These are phyloP conservation scores for Boehmeria nivea DNA, from an alignment of 306 rosid species.

Conservation along the genomic window DNA sequence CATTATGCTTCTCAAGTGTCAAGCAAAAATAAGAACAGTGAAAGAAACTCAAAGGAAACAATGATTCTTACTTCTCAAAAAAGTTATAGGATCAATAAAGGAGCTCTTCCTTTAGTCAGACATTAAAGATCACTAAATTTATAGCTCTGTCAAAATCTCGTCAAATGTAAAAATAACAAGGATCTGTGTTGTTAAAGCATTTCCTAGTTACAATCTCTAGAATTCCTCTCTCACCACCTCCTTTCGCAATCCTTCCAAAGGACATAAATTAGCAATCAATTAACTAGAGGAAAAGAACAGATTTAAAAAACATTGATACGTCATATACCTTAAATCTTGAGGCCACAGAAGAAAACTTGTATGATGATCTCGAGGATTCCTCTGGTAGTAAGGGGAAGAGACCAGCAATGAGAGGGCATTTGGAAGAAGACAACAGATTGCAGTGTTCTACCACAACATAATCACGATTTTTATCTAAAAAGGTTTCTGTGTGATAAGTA, in stretches of 20 bases:
- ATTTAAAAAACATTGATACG: not conserved
- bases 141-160: not conserved
- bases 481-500: constrained; percentile 81
- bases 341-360: constrained; percentile 93
- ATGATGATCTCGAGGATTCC: constrained; percentile 90
- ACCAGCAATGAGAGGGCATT: constrained; percentile 67
- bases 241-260: constrained; percentile 1
- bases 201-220: constrained; percentile 4
- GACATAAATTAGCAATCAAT: not conserved
- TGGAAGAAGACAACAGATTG: constrained; percentile 76
- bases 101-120: too few relatives aligned
- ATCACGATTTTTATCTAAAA: constrained; percentile 94
- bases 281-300: not conserved
- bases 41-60: too few relatives aligned
- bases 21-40: too few relatives aligned
- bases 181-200: not conserved
- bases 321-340: constrained; percentile 82
- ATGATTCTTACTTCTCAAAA: too few relatives aligned
- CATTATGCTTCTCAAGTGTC: too few relatives aligned
- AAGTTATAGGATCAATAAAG: too few relatives aligned
- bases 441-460: constrained; percentile 94
- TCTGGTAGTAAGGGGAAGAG: constrained; percentile 62
- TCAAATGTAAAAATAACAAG: not conserved
- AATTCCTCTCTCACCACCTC: not conserved
- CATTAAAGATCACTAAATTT: not conserved